These are phyloP conservation scores for Fusarium continuum DNA, from an alignment of 2,329 filamentous ascomycete genomes.

Conservation along the genomic window DNA sequence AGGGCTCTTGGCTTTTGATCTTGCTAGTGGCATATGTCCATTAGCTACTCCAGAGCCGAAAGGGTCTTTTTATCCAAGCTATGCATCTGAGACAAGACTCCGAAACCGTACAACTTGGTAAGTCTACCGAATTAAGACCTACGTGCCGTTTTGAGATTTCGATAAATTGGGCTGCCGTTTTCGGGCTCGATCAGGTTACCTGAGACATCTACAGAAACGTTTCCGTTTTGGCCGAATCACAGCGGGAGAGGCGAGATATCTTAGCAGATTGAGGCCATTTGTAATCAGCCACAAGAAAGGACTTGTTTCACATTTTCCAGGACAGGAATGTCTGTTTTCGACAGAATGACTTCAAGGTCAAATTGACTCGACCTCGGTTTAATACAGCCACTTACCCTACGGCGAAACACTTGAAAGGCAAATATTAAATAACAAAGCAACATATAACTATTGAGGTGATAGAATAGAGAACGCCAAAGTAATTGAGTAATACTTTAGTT, in stretches of 20 bases:
- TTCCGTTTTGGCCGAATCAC: neutral
- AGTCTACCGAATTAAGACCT: neutral
- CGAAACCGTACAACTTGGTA: slow-evolving; percentile 10
- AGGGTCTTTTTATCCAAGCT: neutral
- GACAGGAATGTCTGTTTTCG: neutral
- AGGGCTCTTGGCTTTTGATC: neutral
- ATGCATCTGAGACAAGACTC: slow-evolving; percentile 1
- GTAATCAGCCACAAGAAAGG: neutral
- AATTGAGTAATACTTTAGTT: no score
- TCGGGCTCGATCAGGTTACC: neutral
- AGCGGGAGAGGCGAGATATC: neutral
- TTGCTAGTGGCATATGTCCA: neutral
- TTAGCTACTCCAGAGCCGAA: neutral
- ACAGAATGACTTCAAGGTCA: neutral
- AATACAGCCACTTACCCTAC: neutral
- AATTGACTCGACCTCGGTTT: neutral
- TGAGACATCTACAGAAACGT: slow-evolving; percentile 9
- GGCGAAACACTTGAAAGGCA: no score
- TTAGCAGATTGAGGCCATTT: neutral
- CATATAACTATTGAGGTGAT: no score
- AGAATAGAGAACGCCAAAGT: no score
- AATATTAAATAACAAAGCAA: no score
- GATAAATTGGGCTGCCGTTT: neutral
- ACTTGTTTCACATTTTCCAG: slow-evolving; percentile 11
- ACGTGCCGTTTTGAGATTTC: neutral